Percentiles rank a stretch among this genome's conserved stretches.
Evolutionary conservation across 192 early-diverging fungal genomes (phyloP).

Genomic region (Linnemannia hyalina): DNA sequence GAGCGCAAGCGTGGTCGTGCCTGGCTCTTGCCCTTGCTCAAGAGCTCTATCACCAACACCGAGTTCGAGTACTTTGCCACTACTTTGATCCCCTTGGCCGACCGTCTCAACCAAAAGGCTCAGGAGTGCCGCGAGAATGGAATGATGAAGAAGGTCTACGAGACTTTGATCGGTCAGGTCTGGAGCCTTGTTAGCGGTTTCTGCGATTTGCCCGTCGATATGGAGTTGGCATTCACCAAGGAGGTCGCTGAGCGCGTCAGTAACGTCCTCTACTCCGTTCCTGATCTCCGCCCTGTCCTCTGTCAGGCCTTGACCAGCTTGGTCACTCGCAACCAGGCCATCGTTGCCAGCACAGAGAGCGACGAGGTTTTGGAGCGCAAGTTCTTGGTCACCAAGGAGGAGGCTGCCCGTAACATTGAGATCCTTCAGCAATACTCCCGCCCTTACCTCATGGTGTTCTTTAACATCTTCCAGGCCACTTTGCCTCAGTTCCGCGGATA

Average conservation of each 20-base stretch:
- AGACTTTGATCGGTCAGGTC: constrained; percentile 88
- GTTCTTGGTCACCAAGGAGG: constrained; percentile 62
- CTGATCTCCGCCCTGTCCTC: constrained; percentile 82
- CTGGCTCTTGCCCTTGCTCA: constrained; percentile 90
- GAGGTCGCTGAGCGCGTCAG: constrained; percentile 80
- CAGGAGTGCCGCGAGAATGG: constrained; percentile 70
- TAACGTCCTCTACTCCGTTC: constrained; percentile 78
- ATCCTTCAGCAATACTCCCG: constrained; percentile 75
- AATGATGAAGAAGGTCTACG: constrained; percentile 88
- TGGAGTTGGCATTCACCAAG: constrained; percentile 70
- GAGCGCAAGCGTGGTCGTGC: constrained; percentile 78
- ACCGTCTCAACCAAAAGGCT: constrained; percentile 76
- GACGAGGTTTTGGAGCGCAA: constrained; percentile 61
- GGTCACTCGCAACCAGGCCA: constrained; percentile 64
- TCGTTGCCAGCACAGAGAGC: constrained; percentile 56
- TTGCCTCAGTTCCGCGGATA: constrained; percentile 74
- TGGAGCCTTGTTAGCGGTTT: constrained; percentile 90
- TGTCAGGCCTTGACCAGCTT: constrained; percentile 80
- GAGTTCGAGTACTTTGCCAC: constrained; percentile 78
- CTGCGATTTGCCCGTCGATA: constrained; percentile 87
- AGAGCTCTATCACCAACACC: constrained; percentile 79
- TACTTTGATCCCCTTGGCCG: constrained; percentile 83
- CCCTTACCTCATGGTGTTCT: constrained; percentile 81
- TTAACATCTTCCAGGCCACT: constrained; percentile 82
- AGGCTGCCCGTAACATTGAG: constrained; percentile 68